Percentiles rank a stretch among this genome's conserved stretches.
Conservation (phyloP, 805 yeast species). For the Sugiyamaella valdiviana region DNA sequence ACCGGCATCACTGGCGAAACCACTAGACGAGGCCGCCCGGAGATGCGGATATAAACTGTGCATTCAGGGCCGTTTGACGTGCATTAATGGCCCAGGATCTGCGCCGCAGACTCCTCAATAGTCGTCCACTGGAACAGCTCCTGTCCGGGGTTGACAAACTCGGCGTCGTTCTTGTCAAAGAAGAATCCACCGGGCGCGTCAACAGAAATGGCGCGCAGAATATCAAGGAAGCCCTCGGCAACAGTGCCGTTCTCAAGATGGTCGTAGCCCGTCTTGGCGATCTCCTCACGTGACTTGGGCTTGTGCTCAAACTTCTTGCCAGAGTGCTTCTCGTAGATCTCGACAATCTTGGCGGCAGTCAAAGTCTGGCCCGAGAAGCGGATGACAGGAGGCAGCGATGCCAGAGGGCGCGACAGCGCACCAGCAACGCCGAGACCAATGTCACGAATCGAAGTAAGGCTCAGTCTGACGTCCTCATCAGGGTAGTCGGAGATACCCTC, state of each 20-base stretch:
- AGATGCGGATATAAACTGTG: no score
- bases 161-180: conserved; percentile 16
- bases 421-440: conserved; percentile 26
- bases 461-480: not conserved
- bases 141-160: conserved; percentile 26
- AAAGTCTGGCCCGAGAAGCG: conserved; percentile 14
- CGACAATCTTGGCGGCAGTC: conserved; percentile 15
- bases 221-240: conserved; percentile 83
- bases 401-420: conserved; percentile 16
- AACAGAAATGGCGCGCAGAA: conserved; percentile 3
- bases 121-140: conserved; percentile 20
- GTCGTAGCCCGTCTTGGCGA: conserved; percentile 1
- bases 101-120: conserved; percentile 5
- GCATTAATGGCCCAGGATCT: conserved; percentile 1
- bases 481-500: no score
- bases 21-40: no score
- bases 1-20: no score
- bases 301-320: conserved; percentile 17
- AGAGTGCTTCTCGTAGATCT: conserved; percentile 20
- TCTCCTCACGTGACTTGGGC: conserved; percentile 1
- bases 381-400: conserved; percentile 21
- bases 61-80: no score
- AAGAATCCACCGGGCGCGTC: not conserved
- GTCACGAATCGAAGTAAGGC: conserved; percentile 18
- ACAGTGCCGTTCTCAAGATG: conserved; percentile 51